Evolutionary conservation across 2,329 filamentous ascomycete genomes (phyloP), one percentile per base, ranked within the genome.

Genomic region (Stylonectria norvegica): DNA sequence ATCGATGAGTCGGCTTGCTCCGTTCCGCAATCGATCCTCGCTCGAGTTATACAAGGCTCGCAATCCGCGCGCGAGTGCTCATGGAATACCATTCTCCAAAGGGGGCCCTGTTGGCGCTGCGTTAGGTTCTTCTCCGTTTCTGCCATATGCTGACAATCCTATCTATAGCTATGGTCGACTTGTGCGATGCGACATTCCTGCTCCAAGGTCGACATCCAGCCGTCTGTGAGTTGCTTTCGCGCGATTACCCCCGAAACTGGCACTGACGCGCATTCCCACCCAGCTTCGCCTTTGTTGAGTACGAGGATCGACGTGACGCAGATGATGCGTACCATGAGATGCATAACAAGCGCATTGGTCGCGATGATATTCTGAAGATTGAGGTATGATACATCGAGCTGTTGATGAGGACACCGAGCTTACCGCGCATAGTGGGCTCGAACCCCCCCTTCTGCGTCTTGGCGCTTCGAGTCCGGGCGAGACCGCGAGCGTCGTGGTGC

Each of bases 251-350:
- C n/a, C n/a, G n/a, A n/a, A n/a, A n/a, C n/a, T n/a, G n/a, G n/a
- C n/a, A n/a, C n/a, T n/a, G n/a, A n/a, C n/a, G n/a, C n/a, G n/a
- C n/a, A n/a, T n/a, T n/a, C n/a, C n/a, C n/a, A n/a, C n/a, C 28
- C 18, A 83, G 93, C 55, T 98, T 98, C 67, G 93, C 93, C 25
- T 98, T 98, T 66, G 93, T 98, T 52, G 93, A 98, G 71, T 98
- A 98, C 68, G 93, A 98, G 74, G 94, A 90, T 67, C 88, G 91
- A 59, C 90, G 93, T 57, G 93, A 98, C 75, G 90, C 93, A 50
- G 93, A 98, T 67, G 93, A 98, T 72, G 93, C 93, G 34, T 98
- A 98, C 66, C 89, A 98, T 67, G 93, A 98, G 73, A 98, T 98
- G 93, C 93, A 98, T 65, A 97, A 97, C 76, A 96, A 96, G 81